Conservation (phyloP, 2,329 filamentous ascomycete species). For the Venturia pyrina region DNA sequence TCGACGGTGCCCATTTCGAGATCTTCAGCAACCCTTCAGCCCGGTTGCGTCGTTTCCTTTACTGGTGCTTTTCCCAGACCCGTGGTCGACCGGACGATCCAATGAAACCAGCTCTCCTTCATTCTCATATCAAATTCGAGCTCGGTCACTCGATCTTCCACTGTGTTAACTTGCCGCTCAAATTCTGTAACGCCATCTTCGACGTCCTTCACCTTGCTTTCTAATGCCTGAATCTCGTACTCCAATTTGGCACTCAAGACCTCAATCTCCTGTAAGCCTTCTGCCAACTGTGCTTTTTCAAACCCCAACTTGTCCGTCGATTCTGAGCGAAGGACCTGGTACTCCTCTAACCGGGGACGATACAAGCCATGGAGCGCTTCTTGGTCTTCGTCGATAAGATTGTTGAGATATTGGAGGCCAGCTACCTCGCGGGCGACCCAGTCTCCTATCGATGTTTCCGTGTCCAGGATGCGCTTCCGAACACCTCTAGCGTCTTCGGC, state of each 20-base stretch:
- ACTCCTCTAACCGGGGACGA: constrained; percentile 58
- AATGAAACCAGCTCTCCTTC: constrained; percentile 27
- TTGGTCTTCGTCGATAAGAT: constrained; percentile 51
- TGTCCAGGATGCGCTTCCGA: constrained; percentile 40
- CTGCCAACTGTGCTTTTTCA: constrained; percentile 58
- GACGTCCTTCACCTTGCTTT: constrained; percentile 73
- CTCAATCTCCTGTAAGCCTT: constrained; percentile 69
- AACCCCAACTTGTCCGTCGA: constrained; percentile 60
- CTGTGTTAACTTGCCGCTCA: constrained; percentile 50
- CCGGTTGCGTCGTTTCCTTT: not conserved
- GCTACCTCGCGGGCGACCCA: constrained; percentile 53
- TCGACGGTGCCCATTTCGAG: not conserved
- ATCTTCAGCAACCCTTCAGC: not conserved
- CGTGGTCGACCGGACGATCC: constrained; percentile 21
- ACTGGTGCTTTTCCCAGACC: constrained; percentile 15
- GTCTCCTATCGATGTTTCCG: constrained; percentile 45
- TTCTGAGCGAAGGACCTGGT: constrained; percentile 55
- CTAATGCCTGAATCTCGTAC: constrained; percentile 78
- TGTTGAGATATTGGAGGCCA: constrained; percentile 49
- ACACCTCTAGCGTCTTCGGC: constrained; percentile 48
- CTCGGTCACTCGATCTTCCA: constrained; percentile 29
- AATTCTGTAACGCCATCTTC: constrained; percentile 75
- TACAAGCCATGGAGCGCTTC: constrained; percentile 59
- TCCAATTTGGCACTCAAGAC: constrained; percentile 75
- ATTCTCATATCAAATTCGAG: constrained; percentile 7